A percentile compares a stretch with the other conserved stretches of the same genome.
These are phyloP conservation scores for Pythium apleroticum DNA, from an alignment of 352 stramenopile genomes.

Conservation along the genomic window DNA sequence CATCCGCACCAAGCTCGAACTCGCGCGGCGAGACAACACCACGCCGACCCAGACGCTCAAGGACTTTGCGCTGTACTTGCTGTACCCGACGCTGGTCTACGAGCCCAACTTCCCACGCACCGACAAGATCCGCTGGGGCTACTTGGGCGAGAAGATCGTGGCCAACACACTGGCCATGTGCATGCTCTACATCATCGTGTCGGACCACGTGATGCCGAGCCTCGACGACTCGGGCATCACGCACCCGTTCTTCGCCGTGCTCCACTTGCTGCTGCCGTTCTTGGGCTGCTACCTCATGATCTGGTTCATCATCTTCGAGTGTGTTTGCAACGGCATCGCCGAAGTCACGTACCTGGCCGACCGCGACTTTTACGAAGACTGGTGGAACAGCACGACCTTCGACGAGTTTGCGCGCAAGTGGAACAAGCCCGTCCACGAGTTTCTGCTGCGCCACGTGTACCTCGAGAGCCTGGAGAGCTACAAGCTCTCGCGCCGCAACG, in stretches of 20 bases:
- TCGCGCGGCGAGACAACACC: constrained; percentile 36
- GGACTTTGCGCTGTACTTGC: constrained; percentile 69
- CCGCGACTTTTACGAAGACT: constrained; percentile 95
- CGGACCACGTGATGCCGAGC: constrained; percentile 85
- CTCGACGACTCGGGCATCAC: constrained; percentile 69
- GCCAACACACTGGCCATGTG: constrained; percentile 79
- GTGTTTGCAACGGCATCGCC: constrained; percentile 94
- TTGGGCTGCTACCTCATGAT: constrained; percentile 95
- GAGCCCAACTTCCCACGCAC: constrained; percentile 91
- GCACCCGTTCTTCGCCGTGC: constrained; percentile 56
- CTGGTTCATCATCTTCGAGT: constrained; percentile 98
- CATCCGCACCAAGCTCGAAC: constrained; percentile 69
- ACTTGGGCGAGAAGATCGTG: constrained; percentile 76
- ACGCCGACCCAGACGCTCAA: constrained; percentile 38
- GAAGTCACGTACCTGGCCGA: constrained; percentile 92
- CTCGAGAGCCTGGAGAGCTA: constrained; percentile 74
- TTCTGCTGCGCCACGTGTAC: constrained; percentile 87
- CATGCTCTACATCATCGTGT: constrained; percentile 90
- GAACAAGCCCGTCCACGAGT: constrained; percentile 98
- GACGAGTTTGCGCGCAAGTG: constrained; percentile 92
- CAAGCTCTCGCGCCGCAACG: constrained; percentile 71
- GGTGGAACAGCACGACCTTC: constrained; percentile 96
- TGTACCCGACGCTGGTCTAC: constrained; percentile 93
- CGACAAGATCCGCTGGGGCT: constrained; percentile 77
- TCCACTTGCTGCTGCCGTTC: constrained; percentile 90